Percentiles rank a stretch among this genome's conserved stretches.
Conservation (phyloP, 1,139 yeast species). For the Candida albicans region DNA sequence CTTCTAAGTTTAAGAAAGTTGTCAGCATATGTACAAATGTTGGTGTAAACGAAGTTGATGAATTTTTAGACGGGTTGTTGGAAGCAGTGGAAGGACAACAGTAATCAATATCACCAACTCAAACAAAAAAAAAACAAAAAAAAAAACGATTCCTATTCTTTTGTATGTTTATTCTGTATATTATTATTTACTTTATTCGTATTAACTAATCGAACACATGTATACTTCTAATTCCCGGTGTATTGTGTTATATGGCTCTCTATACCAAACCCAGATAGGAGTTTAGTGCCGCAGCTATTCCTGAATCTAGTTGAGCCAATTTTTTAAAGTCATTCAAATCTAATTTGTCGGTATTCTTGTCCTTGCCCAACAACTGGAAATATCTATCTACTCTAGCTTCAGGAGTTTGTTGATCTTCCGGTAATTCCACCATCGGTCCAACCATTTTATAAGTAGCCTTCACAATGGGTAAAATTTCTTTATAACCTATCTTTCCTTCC, state of each 20-base stretch:
- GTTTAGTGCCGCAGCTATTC: conserved; percentile 76
- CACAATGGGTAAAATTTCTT: conserved; percentile 78
- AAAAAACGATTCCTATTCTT: neutral
- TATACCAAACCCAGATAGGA: conserved; percentile 73
- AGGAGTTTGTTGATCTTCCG: conserved; percentile 92
- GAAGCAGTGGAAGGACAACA: conserved; percentile 80
- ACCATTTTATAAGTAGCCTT: conserved; percentile 91
- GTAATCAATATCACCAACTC: neutral
- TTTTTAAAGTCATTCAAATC: conserved; percentile 79
- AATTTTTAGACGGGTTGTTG: conserved; percentile 76
- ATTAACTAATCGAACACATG: neutral
- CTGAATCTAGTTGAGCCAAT: conserved; percentile 78
- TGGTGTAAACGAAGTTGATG: conserved; percentile 71
- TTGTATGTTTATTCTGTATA: neutral
- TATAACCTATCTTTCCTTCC: conserved; percentile 71
- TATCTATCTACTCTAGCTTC: conserved; percentile 83
- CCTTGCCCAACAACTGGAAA: conserved; percentile 70
- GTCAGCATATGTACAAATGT: conserved; percentile 91
- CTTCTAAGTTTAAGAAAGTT: conserved; percentile 83
- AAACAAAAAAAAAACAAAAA: neutral
- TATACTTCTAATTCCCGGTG: neutral
- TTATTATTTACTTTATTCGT: neutral
- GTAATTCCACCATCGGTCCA: conserved; percentile 89
- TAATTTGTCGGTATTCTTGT: conserved; percentile 61
- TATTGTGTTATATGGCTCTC: neutral